phyloP scores from a whole-genome alignment of 345 rosid species.

The Aegle marmelos region DNA sequence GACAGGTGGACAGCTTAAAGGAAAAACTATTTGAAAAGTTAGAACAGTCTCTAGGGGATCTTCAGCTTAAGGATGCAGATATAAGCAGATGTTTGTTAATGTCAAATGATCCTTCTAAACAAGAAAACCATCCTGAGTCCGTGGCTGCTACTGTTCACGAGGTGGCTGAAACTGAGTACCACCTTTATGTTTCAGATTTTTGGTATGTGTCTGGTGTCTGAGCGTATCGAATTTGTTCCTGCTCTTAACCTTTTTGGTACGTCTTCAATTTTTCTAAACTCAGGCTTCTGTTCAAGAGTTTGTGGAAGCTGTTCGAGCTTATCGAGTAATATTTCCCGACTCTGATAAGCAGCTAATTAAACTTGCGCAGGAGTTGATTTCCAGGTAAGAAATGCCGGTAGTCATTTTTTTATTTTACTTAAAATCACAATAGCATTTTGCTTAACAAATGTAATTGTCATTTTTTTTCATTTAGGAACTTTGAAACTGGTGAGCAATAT shows the following conservation, averaged over 20 bases:
- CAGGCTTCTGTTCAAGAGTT: slow-evolving; percentile 83
- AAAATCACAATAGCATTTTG: background rate
- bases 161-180: slow-evolving; percentile 42
- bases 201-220: background rate
- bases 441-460: slow-evolving; percentile 2
- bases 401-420: background rate
- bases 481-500: slow-evolving; percentile 54
- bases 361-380: slow-evolving; percentile 69
- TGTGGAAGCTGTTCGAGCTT: slow-evolving; percentile 87
- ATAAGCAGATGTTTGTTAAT: slow-evolving; percentile 33
- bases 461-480: slow-evolving; percentile 53
- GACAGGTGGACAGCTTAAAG: slow-evolving; percentile 83
- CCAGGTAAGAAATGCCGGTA: slow-evolving; percentile 39
- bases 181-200: slow-evolving; percentile 11
- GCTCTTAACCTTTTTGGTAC: background rate
- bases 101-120: slow-evolving; percentile 40
- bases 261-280: slow-evolving; percentile 18
- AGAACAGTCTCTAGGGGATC: slow-evolving; percentile 76
- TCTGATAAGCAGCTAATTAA: slow-evolving; percentile 74
- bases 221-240: background rate
- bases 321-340: slow-evolving; percentile 90
- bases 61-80: slow-evolving; percentile 55
- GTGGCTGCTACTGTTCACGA: slow-evolving; percentile 45
- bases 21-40: slow-evolving; percentile 83
- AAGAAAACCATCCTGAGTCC: slow-evolving; percentile 31